Percentiles rank a stretch among this genome's conserved stretches.
Conservation (phyloP, 2,329 filamentous ascomycete species). For the Fusarium liriodendri region DNA sequence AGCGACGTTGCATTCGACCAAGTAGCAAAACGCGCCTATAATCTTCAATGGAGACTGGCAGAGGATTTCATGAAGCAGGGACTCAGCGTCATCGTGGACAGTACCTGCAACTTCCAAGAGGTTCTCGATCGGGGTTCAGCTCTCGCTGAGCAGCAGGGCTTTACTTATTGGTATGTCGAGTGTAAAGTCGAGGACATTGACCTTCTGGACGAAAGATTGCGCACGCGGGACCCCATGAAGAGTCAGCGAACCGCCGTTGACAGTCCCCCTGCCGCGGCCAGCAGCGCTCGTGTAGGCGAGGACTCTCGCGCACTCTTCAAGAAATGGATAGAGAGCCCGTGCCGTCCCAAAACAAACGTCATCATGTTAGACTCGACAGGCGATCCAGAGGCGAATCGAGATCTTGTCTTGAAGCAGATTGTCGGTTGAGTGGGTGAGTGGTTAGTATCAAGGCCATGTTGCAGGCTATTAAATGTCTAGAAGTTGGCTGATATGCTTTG, state of each 20-base stretch:
- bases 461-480: neutral
- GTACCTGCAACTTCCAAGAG: slow-evolving; percentile 50
- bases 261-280: slow-evolving; percentile 37
- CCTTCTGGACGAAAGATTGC: slow-evolving; percentile 45
- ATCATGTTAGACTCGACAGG: neutral
- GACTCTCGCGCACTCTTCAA: slow-evolving; percentile 36
- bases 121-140: slow-evolving; percentile 44
- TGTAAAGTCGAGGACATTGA: slow-evolving; percentile 45
- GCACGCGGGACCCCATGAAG: slow-evolving; percentile 36
- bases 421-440: neutral
- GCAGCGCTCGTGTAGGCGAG: neutral
- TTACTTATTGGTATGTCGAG: slow-evolving; percentile 47
- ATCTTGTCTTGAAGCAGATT: neutral
- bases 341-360: slow-evolving; percentile 32
- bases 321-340: slow-evolving; percentile 47
- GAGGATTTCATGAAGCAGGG: slow-evolving; percentile 49
- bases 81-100: slow-evolving; percentile 50
- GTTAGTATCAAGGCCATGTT: neutral
- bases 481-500: neutral
- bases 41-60: slow-evolving; percentile 51
- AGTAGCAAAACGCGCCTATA: slow-evolving; percentile 47
- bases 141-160: slow-evolving; percentile 39
- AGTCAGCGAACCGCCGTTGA: slow-evolving; percentile 47
- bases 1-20: slow-evolving; percentile 44
- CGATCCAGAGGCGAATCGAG: neutral